A percentile compares a stretch with the other conserved stretches of the same genome.
Conservation (phyloP, 306 rosid genomes). For the Cicer chorassanicum region DNA sequence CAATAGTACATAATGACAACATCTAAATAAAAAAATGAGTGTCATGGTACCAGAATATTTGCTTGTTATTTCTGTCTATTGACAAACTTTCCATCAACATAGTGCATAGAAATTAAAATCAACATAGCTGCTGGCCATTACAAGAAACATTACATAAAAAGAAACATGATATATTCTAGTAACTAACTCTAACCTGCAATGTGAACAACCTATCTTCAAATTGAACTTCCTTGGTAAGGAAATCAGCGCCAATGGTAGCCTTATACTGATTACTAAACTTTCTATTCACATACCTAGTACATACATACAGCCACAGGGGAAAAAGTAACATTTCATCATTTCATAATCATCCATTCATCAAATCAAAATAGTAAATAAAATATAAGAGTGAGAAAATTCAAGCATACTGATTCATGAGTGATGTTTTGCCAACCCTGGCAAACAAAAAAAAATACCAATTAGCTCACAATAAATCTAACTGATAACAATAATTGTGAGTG, state of each 20-base stretch:
- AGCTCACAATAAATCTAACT: constrained; percentile 15
- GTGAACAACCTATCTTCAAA: constrained; percentile 97
- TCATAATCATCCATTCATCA: constrained; percentile 18
- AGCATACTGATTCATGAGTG: constrained; percentile 91
- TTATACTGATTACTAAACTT: constrained; percentile 98
- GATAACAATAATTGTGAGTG: background rate
- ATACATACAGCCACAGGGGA: background rate
- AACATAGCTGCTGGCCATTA: constrained; percentile 2
- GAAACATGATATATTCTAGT: background rate
- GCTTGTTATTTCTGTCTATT: constrained; percentile 9
- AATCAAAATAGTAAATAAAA: background rate
- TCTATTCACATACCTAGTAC: constrained; percentile 85
- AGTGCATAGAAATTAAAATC: constrained; percentile 12
- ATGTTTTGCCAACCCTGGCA: constrained; percentile 96
- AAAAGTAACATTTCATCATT: background rate
- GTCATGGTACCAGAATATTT: background rate
- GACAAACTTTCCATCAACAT: constrained; percentile 1
- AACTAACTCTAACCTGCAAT: constrained; percentile 68
- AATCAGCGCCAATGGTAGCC: constrained; percentile 99
- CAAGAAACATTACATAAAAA: background rate
- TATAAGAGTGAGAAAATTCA: constrained; percentile 39
- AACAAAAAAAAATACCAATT: constrained; percentile 38
- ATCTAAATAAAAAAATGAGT: background rate
- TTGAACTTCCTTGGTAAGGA: constrained; percentile 98
- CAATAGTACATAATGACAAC: background rate